These are phyloP conservation scores for Mimosa bimucronata DNA, from an alignment of 306 rosid species.

Conservation along the genomic window DNA sequence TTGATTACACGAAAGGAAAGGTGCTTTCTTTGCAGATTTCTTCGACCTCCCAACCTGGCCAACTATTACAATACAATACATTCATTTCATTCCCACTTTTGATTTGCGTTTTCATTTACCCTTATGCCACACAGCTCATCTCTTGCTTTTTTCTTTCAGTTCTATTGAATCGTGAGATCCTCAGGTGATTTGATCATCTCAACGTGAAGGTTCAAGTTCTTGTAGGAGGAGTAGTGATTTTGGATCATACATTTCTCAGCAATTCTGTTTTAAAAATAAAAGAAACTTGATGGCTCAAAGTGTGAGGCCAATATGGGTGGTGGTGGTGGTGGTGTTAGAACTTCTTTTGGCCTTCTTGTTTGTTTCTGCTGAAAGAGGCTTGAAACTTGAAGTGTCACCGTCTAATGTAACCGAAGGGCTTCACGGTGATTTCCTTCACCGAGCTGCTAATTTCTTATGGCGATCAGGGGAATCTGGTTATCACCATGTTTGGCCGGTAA, in stretches of 20 bases:
- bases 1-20: neutral
- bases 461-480: constrained; percentile 60
- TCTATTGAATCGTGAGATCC: neutral
- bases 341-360: constrained; percentile 46
- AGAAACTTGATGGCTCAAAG: constrained; percentile 33
- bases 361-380: constrained; percentile 66
- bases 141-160: neutral
- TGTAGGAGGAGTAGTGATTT: neutral
- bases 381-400: constrained; percentile 44
- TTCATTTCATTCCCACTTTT: neutral
- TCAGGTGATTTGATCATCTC: neutral
- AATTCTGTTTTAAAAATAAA: neutral
- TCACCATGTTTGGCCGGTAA: constrained; percentile 88
- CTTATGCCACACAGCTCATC: neutral
- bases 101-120: neutral
- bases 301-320: constrained; percentile 50
- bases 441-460: constrained; percentile 76
- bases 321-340: constrained; percentile 44
- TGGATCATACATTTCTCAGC: neutral
- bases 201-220: neutral
- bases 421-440: constrained; percentile 41
- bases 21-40: neutral
- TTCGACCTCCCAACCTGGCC: neutral
- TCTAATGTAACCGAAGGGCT: constrained; percentile 38
- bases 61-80: neutral